Evolutionary conservation across 129 eudicot species (phyloP), one percentile per base, ranked within the genome.

Genomic region (Solidago caesia): DNA sequence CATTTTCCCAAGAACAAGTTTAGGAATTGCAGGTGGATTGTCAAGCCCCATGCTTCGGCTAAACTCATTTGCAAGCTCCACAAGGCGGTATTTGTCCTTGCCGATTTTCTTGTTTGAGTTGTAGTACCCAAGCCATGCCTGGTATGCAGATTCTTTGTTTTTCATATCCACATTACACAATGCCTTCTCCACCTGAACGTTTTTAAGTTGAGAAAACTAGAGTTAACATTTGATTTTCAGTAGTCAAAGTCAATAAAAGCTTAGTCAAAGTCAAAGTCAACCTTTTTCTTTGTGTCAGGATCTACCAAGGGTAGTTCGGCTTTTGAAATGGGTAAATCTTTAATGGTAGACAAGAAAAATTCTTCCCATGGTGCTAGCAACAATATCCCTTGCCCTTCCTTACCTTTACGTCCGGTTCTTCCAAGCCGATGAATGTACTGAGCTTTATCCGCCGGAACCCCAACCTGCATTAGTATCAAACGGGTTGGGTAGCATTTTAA

Each of bases 111-210:
- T 95, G 48, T 82, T 84, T 0, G 99, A 94, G 74, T 91, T 95
- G 86, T 91, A 95, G 73, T 91, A 95, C 60, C 99, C 99, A 21
- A 95, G 97, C 99, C 99, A 95, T 9, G 99, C 97, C 80, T 95
- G 99, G 82, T 91, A 95, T 41, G 99, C 99, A 4, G 96, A 73
- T 79, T 95, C 99, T 80, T 91, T 95, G 85, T 74, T 87, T 80
- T 95, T 91, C 97, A 85, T 87, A 61, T 85, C 99, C 51, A 91
- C 89, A 21, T 89, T 79, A 61, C 87, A 73, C 71, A 95, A 62
- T 15, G 96, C 91, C 53, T 86, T 87, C 61, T 91, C 94, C 67
- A 95, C 99, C 99, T 94, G 86, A 66, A 44, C 53, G 68, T 52
- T 77, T 75, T 26, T 13, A 71, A 67, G 16, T 67, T 53, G 44